A percentile compares a stretch with the other conserved stretches of the same genome.
Evolutionary conservation across 73 alveolate genomes (phyloP).

Genomic region (Urostyla sp.): DNA sequence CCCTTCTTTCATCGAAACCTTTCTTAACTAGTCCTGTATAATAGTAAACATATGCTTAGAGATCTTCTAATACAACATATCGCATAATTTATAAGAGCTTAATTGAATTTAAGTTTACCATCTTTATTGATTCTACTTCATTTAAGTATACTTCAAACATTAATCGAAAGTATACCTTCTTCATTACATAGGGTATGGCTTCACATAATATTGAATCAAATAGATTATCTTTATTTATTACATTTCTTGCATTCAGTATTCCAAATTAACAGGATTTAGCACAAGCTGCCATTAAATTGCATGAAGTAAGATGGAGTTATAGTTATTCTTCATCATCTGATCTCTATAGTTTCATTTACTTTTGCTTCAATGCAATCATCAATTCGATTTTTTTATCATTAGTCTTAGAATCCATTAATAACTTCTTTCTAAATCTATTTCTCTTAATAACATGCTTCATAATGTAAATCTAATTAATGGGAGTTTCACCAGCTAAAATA

Average conservation of each 20-base stretch:
- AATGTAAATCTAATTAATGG: slow-evolving; percentile 10
- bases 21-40: slow-evolving; percentile 58
- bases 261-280: slow-evolving; percentile 24
- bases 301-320: slow-evolving; percentile 3
- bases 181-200: slow-evolving; percentile 63
- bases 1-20: slow-evolving; percentile 34
- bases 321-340: slow-evolving; percentile 35
- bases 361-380: not conserved
- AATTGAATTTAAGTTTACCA: slow-evolving; percentile 39
- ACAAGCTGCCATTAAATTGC: slow-evolving; percentile 42
- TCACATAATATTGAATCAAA: slow-evolving; percentile 50
- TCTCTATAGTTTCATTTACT: not conserved
- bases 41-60: slow-evolving; percentile 33
- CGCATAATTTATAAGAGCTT: slow-evolving; percentile 15
- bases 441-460: slow-evolving; percentile 44
- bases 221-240: slow-evolving; percentile 31
- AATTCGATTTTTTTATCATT: slow-evolving; percentile 18
- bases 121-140: slow-evolving; percentile 22
- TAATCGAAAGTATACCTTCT: slow-evolving; percentile 58
- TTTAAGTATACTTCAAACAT: slow-evolving; percentile 58
- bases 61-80: slow-evolving; percentile 59
- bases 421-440: slow-evolving; percentile 5
- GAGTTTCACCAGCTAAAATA: not conserved
- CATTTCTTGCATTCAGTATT: slow-evolving; percentile 53
- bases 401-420: slow-evolving; percentile 24